These are phyloP conservation scores for Acer yangbiense DNA, from an alignment of 345 rosid genomes.

Conservation along the genomic window DNA sequence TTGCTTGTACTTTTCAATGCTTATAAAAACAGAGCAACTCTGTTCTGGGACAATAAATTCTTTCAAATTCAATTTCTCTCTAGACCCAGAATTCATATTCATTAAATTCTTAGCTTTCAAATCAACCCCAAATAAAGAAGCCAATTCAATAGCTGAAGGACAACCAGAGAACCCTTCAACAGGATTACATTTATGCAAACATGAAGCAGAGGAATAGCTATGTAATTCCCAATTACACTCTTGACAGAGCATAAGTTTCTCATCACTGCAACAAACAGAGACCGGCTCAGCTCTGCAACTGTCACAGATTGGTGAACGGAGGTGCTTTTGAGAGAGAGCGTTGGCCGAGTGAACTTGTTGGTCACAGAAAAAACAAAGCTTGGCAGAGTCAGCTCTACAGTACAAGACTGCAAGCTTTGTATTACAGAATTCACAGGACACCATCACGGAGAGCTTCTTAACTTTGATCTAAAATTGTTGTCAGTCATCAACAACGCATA, in stretches of 20 bases:
- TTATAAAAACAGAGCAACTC: slow-evolving; percentile 11
- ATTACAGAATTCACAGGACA: too few species aligned
- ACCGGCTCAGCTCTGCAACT: slow-evolving; percentile 17
- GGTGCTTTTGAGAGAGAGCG: too few species aligned
- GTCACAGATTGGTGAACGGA: too few species aligned
- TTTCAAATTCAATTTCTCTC: not conserved
- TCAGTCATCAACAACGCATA: too few species aligned
- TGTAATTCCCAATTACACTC: slow-evolving; percentile 37
- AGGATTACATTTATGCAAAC: slow-evolving; percentile 20
- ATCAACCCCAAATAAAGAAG: slow-evolving; percentile 30
- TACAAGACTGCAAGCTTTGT: too few species aligned
- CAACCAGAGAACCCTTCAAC: slow-evolving; percentile 45
- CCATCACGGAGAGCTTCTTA: too few species aligned
- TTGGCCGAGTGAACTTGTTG: too few species aligned
- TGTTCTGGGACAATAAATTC: slow-evolving; percentile 15
- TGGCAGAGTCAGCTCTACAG: too few species aligned
- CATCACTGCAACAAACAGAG: slow-evolving; percentile 29
- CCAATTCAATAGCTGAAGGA: slow-evolving; percentile 37
- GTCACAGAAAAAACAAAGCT: too few species aligned
- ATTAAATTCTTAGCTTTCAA: slow-evolving; percentile 10
- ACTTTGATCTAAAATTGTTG: too few species aligned
- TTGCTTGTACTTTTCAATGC: slow-evolving; percentile 12
- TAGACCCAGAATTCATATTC: not conserved
- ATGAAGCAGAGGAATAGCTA: slow-evolving; percentile 22
- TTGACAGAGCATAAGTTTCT: slow-evolving; percentile 36